Conservation (phyloP, 2,329 filamentous ascomycete species). For the Blastomyces gilchristii region DNA sequence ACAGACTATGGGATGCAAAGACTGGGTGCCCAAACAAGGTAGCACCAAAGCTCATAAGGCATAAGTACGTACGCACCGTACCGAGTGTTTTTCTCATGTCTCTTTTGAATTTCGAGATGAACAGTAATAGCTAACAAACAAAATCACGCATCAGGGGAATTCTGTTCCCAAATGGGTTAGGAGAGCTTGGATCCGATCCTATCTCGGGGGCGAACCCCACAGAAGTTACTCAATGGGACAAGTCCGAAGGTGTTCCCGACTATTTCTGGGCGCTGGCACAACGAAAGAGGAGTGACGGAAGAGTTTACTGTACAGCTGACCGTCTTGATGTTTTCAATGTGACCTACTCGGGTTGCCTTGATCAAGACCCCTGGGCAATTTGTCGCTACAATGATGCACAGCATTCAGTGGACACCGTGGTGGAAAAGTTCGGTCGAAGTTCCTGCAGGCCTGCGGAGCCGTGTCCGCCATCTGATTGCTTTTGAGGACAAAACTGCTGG, state of each 20-base stretch:
- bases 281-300: not conserved
- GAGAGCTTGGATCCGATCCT: not conserved
- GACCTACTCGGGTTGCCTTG: not conserved
- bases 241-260: not conserved
- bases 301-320: not conserved
- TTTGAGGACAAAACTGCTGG: not conserved
- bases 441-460: not conserved
- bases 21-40: not conserved
- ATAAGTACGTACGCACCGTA: not conserved
- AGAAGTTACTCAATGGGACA: not conserved
- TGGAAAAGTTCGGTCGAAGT: not conserved
- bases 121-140: not conserved
- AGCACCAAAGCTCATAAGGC: not conserved
- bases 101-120: not conserved
- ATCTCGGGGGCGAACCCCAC: not conserved
- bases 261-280: not conserved
- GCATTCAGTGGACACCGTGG: not conserved
- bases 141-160: not conserved
- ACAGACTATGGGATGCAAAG: not conserved
- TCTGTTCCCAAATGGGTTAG: not conserved
- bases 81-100: not conserved
- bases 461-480: not conserved
- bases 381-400: not conserved
- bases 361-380: conserved; percentile 1
- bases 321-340: not conserved